These are phyloP conservation scores for Leptodontidium sp. DNA, from an alignment of 2,329 filamentous ascomycete species.

Conservation along the genomic window DNA sequence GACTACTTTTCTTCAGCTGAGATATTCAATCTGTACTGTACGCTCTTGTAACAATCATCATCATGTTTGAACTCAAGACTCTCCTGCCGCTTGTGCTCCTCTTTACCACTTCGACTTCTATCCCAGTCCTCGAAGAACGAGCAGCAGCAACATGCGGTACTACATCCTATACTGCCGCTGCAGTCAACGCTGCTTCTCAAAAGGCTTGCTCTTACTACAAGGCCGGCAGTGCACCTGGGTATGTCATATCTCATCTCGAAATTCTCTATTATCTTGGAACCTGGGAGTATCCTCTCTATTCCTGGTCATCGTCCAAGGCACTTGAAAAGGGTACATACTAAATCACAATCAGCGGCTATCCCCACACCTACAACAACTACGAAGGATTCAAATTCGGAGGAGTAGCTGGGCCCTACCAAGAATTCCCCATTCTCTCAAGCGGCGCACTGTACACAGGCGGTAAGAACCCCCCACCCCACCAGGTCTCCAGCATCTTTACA, in stretches of 20 bases:
- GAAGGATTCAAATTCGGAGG: constrained; percentile 67
- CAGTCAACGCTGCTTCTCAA: constrained; percentile 58
- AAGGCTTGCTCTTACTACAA: constrained; percentile 57
- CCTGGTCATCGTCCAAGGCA: no score
- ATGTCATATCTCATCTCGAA: neutral
- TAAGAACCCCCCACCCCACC: constrained; percentile 45
- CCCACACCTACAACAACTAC: constrained; percentile 67
- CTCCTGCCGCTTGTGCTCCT: constrained; percentile 30
- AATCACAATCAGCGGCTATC: constrained; percentile 48
- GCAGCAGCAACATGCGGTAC: constrained; percentile 61
- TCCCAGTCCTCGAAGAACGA: constrained; percentile 49
- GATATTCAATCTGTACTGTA: neutral
- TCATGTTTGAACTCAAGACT: constrained; percentile 30
- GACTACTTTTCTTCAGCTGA: neutral
- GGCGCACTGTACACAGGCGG: constrained; percentile 61
- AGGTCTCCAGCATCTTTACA: neutral
- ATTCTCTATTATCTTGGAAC: no score
- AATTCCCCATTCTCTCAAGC: constrained; percentile 65
- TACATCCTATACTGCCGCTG: constrained; percentile 58
- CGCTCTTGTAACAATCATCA: neutral
- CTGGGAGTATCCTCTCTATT: no score
- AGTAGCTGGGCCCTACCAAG: constrained; percentile 65
- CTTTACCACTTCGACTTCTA: constrained; percentile 20
- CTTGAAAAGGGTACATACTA: neutral
- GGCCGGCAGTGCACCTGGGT: constrained; percentile 49